Conservation (phyloP, 1,139 yeast species). For the Kurtzmaniella quercitrusa region DNA sequence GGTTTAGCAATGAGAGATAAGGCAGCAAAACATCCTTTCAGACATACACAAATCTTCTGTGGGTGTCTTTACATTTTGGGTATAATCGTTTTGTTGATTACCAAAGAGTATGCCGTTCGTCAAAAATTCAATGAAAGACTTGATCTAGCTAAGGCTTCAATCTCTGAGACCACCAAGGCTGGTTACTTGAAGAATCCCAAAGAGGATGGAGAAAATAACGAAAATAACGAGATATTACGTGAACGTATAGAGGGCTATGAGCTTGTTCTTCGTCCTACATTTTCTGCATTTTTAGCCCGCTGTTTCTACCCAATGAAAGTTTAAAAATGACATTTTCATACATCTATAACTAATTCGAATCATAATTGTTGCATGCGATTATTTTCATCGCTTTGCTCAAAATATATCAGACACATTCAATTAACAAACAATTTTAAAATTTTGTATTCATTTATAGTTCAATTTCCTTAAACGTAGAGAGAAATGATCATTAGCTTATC, state of each 20-base stretch:
- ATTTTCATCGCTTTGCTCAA: no score
- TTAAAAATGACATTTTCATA: not conserved
- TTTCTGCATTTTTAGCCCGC: conserved; percentile 6
- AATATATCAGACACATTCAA: no score
- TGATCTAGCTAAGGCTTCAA: conserved; percentile 9
- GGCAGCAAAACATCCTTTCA: conserved; percentile 38
- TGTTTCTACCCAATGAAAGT: conserved; percentile 10
- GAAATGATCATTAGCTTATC: not conserved
- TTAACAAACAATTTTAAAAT: no score
- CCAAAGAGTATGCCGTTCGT: conserved; percentile 29
- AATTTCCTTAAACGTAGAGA: no score
- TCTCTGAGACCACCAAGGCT: conserved; percentile 3
- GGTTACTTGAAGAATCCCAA: conserved; percentile 12
- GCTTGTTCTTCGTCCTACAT: conserved; percentile 5
- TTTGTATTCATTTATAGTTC: no score
- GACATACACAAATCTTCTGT: conserved; percentile 58
- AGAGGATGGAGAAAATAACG: not conserved
- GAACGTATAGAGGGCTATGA: conserved; percentile 11
- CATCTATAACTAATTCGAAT: no score
- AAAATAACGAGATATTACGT: conserved; percentile 3
- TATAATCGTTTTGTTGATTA: conserved; percentile 22
- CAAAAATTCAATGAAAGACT: conserved; percentile 15
- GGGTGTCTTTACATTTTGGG: conserved; percentile 44
- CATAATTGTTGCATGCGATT: no score
- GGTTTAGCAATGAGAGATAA: conserved; percentile 41